Evolutionary conservation across 2,329 filamentous ascomycete species (phyloP).

Genomic region (Penicillium sp.): DNA sequence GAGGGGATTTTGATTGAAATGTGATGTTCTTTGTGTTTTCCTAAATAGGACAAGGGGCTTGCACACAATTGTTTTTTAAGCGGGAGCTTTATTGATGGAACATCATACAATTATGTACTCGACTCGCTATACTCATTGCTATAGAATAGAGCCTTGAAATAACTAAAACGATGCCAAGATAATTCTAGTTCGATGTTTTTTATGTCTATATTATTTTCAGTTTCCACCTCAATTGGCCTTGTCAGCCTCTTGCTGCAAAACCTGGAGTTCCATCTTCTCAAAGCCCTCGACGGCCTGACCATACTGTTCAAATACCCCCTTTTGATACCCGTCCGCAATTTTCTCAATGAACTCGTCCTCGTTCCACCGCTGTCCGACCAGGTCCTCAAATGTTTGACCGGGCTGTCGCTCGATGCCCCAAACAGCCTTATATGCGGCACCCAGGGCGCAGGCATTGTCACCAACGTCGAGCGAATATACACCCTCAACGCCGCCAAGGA

Average conservation of each 20-base stretch:
- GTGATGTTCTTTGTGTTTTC: conserved; percentile 2
- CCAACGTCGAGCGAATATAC: conserved; percentile 93
- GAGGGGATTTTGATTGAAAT: not conserved
- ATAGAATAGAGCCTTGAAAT: not conserved
- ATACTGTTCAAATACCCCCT: conserved; percentile 74
- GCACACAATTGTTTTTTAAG: not conserved
- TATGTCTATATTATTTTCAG: not conserved
- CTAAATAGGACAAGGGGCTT: conserved; percentile 26
- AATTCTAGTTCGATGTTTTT: not conserved
- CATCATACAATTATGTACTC: not conserved
- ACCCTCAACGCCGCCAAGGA: conserved; percentile 84
- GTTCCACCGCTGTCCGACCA: conserved; percentile 80
- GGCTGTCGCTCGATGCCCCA: conserved; percentile 75
- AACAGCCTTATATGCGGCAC: conserved; percentile 91
- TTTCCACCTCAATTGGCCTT: not conserved
- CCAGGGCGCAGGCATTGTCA: conserved; percentile 90
- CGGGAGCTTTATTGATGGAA: not conserved
- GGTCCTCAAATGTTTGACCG: conserved; percentile 79
- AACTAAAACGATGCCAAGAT: not conserved
- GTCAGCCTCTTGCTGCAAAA: conserved; percentile 51
- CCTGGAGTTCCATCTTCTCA: conserved; percentile 68
- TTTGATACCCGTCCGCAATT: conserved; percentile 77
- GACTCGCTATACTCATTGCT: not conserved
- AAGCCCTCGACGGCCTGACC: conserved; percentile 74
- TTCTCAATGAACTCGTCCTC: conserved; percentile 80